Evolutionary conservation across 2,329 filamentous ascomycete genomes (phyloP), one percentile per base, ranked within the genome.

Genomic region (Canariomyces notabilis): DNA sequence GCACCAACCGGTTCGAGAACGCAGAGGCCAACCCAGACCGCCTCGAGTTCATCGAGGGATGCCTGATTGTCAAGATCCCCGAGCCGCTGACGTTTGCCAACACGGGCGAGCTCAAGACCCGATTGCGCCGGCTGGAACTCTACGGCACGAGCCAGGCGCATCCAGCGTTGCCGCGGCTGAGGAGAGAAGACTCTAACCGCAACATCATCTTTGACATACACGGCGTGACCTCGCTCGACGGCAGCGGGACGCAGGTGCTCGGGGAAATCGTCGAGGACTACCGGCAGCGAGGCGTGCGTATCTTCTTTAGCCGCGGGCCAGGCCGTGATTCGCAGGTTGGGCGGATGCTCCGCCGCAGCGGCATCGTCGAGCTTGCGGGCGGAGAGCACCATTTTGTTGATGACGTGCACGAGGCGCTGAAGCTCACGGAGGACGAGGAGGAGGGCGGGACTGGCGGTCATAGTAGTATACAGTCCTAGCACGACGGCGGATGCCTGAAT

Each of bases 171-270:
- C 93, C 93, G 1, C 79, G 87, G 2, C 74, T 95, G 12, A 78
- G 90, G 4, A 73, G 77, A 20, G 77, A 82, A n/a, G 85, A 91
- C 50, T 83, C 87, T 59, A 96, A 96, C 63, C 80, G 82, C 57
- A 96, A 95, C 61, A 76, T 98, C 64, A 89, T 98, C 52, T 97
- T 98, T 60, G 93, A 98, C 63, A 89, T 97, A 6, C 91, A 97
- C 57, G 93, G 93, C n/a, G 93, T 98, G 3, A 95, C 90, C 0
- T 86, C 85, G 21, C 82, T 98, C 58, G 93, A 98, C 62, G 93
- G 89, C 5, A 95, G 89, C 0, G 93, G 91, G 1, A 86, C 88
- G 0, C 93, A 97, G 67, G 91, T 97, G 0, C 73, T 98, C 2
- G 78, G 80, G 37, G 93, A 97, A 67, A 97, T 97, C 56, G 88